phyloP scores from a whole-genome alignment of 345 rosid genomes.

The Melaleuca quinquenervia region DNA sequence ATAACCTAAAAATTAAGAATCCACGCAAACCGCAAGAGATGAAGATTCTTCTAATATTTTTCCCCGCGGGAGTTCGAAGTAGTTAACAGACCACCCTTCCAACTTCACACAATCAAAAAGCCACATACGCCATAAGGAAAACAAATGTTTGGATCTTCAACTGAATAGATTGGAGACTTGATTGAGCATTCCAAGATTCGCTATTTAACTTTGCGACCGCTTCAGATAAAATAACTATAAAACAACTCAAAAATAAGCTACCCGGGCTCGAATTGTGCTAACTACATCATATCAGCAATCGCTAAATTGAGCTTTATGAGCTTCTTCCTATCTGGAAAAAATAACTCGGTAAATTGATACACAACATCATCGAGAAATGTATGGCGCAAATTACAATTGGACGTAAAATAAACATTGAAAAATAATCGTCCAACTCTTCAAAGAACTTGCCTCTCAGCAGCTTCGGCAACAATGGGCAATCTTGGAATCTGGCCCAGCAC shows the following conservation, averaged over 20 bases:
- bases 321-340: neutral
- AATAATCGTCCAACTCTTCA: conserved; percentile 10
- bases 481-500: conserved; percentile 80
- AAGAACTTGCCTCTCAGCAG: conserved; percentile 93
- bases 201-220: neutral
- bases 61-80: neutral
- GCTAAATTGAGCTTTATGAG: neutral
- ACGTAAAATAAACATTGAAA: neutral
- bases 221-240: neutral
- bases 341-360: neutral
- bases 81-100: neutral
- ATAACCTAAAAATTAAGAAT: neutral
- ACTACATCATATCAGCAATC: neutral
- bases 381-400: neutral
- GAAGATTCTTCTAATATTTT: neutral
- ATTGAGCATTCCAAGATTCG: neutral
- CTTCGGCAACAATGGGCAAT: conserved; percentile 96
- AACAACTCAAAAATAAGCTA: neutral
- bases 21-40: neutral
- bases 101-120: neutral
- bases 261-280: neutral
- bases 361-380: neutral
- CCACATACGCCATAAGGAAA: neutral
- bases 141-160: neutral
- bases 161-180: neutral